Evolutionary conservation across 805 yeast species (phyloP).

Genomic region (Lipomyces spencermartinsiae): DNA sequence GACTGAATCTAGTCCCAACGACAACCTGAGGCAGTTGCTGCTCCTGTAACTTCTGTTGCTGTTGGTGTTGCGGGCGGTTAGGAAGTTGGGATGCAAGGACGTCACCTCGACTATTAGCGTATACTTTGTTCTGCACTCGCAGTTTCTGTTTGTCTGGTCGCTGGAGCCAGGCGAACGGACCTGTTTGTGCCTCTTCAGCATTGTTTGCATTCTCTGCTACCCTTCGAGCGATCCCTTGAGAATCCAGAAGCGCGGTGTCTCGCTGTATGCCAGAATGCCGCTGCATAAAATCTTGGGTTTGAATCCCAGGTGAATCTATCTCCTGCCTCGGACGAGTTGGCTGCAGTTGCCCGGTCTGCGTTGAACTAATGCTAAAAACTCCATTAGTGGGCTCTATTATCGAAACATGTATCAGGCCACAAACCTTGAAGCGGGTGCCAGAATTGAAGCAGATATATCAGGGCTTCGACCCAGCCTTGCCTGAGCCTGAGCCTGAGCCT

Average conservation of each 20-base stretch:
- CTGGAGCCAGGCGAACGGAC: slow-evolving; percentile 6
- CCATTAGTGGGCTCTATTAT: not conserved
- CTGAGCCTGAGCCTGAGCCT: not conserved
- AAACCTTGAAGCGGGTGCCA: not conserved
- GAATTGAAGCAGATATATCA: not conserved
- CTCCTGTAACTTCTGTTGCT: slow-evolving; percentile 14
- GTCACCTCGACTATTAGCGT: not conserved
- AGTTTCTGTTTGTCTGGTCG: slow-evolving; percentile 7
- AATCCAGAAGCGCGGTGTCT: not conserved
- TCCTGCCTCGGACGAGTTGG: not conserved
- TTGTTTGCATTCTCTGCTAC: not conserved
- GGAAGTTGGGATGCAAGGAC: not conserved
- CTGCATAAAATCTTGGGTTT: too few relatives aligned
- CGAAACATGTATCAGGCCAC: not conserved
- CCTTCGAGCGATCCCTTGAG: not conserved
- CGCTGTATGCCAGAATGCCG: not conserved
- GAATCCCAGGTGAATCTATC: not conserved
- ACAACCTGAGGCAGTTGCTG: slow-evolving; percentile 15
- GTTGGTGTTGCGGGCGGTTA: slow-evolving; percentile 12
- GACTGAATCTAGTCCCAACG: not conserved
- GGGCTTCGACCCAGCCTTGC: not conserved
- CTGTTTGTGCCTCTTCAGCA: not conserved
- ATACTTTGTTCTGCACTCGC: not conserved
- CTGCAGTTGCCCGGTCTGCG: not conserved
- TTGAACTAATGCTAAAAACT: not conserved